Evolutionary conservation across 2,329 filamentous ascomycete genomes (phyloP).

Genomic region (Chalaropsis thielavioides): DNA sequence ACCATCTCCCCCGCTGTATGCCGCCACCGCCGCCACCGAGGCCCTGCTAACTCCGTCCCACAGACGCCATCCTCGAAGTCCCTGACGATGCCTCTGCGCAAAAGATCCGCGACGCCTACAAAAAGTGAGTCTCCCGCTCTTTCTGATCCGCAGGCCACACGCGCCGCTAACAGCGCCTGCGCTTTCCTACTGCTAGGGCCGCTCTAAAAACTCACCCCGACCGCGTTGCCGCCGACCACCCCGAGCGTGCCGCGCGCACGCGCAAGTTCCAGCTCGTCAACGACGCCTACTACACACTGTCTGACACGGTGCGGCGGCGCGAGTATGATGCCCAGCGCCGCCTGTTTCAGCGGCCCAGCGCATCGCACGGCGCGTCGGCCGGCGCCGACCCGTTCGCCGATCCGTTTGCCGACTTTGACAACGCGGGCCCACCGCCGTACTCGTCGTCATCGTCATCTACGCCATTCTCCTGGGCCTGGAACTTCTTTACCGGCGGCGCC

Average conservation of each 20-base stretch:
- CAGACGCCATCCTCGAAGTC: slow-evolving; percentile 63
- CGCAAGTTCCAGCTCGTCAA: slow-evolving; percentile 84
- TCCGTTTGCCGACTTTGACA: slow-evolving; percentile 33
- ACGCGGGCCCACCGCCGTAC: slow-evolving; percentile 19
- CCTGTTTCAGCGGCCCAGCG: slow-evolving; percentile 22
- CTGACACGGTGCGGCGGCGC: slow-evolving; percentile 57
- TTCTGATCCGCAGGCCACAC: neutral
- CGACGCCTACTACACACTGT: slow-evolving; percentile 85
- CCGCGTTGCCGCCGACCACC: slow-evolving; percentile 68
- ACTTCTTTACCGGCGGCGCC: slow-evolving; percentile 36
- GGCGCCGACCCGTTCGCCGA: slow-evolving; percentile 22
- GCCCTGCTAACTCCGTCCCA: neutral
- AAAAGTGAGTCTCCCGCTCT: slow-evolving; percentile 43
- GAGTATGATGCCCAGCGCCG: slow-evolving; percentile 64
- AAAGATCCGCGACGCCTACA: slow-evolving; percentile 89
- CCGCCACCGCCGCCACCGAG: too few relatives aligned
- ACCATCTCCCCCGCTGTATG: neutral
- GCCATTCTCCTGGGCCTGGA: slow-evolving; percentile 66
- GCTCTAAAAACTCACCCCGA: slow-evolving; percentile 90
- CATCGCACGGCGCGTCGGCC: slow-evolving; percentile 12
- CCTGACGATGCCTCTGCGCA: slow-evolving; percentile 59
- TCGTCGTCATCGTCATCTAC: slow-evolving; percentile 23
- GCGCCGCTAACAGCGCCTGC: neutral
- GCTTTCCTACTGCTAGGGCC: slow-evolving; percentile 37
- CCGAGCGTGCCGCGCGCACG: slow-evolving; percentile 68